Evolutionary conservation across 495 filamentous ascomycete genomes (phyloP), one percentile per base, ranked within the genome.

Genomic region (Penicillium turbatum): DNA sequence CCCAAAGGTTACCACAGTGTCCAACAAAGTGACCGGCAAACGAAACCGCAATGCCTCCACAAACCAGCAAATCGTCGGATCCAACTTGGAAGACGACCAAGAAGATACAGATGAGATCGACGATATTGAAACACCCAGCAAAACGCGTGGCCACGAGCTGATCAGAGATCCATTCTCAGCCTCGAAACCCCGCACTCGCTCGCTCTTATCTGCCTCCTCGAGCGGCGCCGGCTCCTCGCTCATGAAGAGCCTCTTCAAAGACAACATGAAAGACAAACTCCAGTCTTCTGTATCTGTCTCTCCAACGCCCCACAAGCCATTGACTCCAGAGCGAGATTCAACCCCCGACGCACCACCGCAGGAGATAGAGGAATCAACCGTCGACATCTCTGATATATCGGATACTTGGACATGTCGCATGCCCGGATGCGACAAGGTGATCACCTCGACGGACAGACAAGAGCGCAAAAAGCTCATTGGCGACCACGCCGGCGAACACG

Each of bases 371-470:
- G 58, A 51, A n/a, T 24, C 42, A 35, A 59, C 21, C 2, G 21
- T 24, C 21, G 21, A 24, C 21, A 24, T 52, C 17, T 54, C 53
- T 13, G 50, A 79, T 46, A 78, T 77, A 7, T 76, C 84, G 40
- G 82, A 86, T 41, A 79, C 79, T 1, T 92, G 88, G 87, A 72
- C 71, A 10, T 95, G 89, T 61, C 78, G 80, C 27, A 78, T 88
- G 50, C 80, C 82, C 31, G 86, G 79, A 26, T 95, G 89, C 65
- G 63, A 64, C 26, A 81, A 84, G 49, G 72, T 83, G 29, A 78
- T 89, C 19, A 77, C 81, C 59, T 78, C 74, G 26, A 83, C 81
- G 19, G 79, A 81, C 40, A 75, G 78, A 11, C 70, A 78, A 31
- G 71, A 75, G 2, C 81, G 81, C 24, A 80, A 84, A 62, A 69